These are phyloP conservation scores for Populus ilicifolia DNA, from an alignment of 345 rosid genomes.

Conservation along the genomic window DNA sequence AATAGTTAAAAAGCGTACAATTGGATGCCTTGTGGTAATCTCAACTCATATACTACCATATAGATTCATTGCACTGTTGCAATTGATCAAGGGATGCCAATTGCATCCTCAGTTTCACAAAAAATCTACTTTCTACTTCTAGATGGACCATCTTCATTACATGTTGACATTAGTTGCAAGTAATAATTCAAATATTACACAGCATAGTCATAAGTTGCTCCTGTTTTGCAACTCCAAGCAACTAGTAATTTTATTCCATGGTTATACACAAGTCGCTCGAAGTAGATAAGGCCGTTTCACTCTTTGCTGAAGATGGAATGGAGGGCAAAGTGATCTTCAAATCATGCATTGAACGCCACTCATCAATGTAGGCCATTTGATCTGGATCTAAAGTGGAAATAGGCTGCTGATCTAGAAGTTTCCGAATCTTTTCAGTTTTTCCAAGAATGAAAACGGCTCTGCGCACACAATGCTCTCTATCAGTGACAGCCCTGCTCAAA, in stretches of 20 bases:
- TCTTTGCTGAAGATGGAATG: conserved; percentile 15
- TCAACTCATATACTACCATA: neutral
- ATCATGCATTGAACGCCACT: conserved; percentile 55
- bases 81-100: neutral
- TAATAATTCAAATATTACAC: neutral
- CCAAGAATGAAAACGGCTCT: conserved; percentile 60
- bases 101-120: neutral
- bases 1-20: neutral
- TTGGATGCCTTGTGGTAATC: neutral
- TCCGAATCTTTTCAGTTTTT: conserved; percentile 44
- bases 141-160: neutral
- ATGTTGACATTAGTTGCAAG: neutral
- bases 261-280: conserved; percentile 25
- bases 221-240: neutral
- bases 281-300: conserved; percentile 6
- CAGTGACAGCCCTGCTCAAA: conserved; percentile 49
- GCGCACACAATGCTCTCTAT: conserved; percentile 52
- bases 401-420: conserved; percentile 43
- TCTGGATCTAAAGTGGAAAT: conserved; percentile 40
- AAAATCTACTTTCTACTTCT: neutral
- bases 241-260: conserved; percentile 22
- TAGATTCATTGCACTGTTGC: neutral
- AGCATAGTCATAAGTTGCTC: neutral
- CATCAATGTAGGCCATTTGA: conserved; percentile 45
- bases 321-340: conserved; percentile 8